A percentile compares a stretch with the other conserved stretches of the same genome.
phyloP scores from a whole-genome alignment of 2,329 filamentous ascomycete species.

The Monilinia vaccinii-corymbosi region DNA sequence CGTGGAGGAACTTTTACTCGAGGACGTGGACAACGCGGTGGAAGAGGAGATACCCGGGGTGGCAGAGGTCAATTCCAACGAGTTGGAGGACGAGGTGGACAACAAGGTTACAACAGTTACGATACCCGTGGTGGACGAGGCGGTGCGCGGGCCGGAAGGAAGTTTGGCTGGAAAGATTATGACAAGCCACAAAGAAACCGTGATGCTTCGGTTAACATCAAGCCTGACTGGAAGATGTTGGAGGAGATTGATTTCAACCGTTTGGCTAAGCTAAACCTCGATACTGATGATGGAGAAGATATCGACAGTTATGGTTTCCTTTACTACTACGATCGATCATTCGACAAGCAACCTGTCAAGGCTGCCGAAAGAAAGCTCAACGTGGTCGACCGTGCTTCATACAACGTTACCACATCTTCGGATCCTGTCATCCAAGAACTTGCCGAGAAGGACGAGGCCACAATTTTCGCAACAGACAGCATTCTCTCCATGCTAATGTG shows the following conservation, averaged over 20 bases:
- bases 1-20: constrained; percentile 87
- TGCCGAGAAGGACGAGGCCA: constrained; percentile 89
- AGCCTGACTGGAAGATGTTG: constrained; percentile 87
- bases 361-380: constrained; percentile 78
- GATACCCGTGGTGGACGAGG: constrained; percentile 61
- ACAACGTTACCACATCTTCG: constrained; percentile 94
- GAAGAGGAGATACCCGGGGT: constrained; percentile 59
- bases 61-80: constrained; percentile 59
- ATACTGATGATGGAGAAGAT: constrained; percentile 90
- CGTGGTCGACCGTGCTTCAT: constrained; percentile 85
- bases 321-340: constrained; percentile 94
- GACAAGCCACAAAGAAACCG: constrained; percentile 96
- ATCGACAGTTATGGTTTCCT: constrained; percentile 94
- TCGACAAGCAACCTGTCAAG: constrained; percentile 90
- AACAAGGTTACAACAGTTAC: constrained; percentile 56
- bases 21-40: constrained; percentile 61
- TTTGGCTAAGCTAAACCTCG: constrained; percentile 88
- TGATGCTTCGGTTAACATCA: constrained; percentile 92
- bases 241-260: constrained; percentile 99
- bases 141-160: constrained; percentile 65
- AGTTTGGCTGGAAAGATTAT: constrained; percentile 98
- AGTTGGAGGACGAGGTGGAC: constrained; percentile 59
- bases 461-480: constrained; percentile 93
- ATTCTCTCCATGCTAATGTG: constrained; percentile 99
- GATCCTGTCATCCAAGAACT: constrained; percentile 97